Evolutionary conservation across 148 eudicot species (phyloP), one percentile per base, ranked within the genome.

Genomic region (Chenopodium quinoa): DNA sequence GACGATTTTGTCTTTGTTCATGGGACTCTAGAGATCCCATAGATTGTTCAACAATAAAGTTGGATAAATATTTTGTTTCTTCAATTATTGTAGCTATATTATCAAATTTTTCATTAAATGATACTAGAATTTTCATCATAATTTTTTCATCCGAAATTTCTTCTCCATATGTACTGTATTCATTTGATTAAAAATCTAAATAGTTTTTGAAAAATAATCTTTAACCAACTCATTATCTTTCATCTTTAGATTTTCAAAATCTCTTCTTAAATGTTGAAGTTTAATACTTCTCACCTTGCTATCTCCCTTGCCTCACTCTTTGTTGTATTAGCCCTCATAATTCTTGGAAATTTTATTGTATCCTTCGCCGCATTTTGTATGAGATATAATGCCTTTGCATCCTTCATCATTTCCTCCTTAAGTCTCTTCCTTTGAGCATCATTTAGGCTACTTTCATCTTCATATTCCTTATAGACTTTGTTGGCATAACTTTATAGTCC

Each of bases 171-270:
- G 7, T 27, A 27, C 29, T 27, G 29, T 27, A 27, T 73, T 73
- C 76, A 73, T 48, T 73, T 73, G 76, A 25, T 73, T 73, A 22
- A 73, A 32, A n/a, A 73, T 46, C 19, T 48, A 60, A 25, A 48
- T 52, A 50, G 54, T 12, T 73, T 31, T 23, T 4, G 65, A 75
- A 52, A 32, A 50, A 60, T 25, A 75, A 27, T 27, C 11, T 74
- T 74, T 47, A 22, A 74, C 22, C 17, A 9, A 23, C 48, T 74
- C 76, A 74, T 47, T 48, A 16, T 50, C 63, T 22, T 60, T 20
- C 63, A 75, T 50, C 77, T 75, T 75, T 31, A 75, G 23, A 9
- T 74, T 74, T 48, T 74, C 62, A 50, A 74, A 74, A 74, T 74
- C 76, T 34, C 4, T 34, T 17, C 37, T 74, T 76, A 58, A 56